phyloP scores from a whole-genome alignment of 306 rosid species.

The Citrullus colocynthis region DNA sequence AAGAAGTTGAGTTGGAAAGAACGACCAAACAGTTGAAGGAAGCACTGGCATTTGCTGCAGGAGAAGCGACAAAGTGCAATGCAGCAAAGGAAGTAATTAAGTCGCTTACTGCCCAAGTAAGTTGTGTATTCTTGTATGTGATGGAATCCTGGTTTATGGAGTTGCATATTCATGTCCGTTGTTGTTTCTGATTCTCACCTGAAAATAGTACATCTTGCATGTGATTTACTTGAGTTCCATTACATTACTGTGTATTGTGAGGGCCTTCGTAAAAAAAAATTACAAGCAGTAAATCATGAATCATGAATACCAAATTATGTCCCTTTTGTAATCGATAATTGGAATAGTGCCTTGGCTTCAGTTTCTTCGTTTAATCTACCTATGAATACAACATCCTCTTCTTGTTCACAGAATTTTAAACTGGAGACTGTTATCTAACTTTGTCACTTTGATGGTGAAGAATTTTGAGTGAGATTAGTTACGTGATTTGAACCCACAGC shows the following conservation, averaged over 20 bases:
- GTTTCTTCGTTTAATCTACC: not conserved
- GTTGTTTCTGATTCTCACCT: not conserved
- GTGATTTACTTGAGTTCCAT: not conserved
- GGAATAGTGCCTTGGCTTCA: not conserved
- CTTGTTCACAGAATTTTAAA: not conserved
- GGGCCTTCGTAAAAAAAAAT: not conserved
- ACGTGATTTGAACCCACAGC: not conserved
- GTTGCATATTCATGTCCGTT: not conserved
- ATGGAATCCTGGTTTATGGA: not conserved
- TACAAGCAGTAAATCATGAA: not conserved
- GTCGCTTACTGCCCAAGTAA: constrained; percentile 16
- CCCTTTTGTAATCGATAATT: not conserved
- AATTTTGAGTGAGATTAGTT: not conserved
- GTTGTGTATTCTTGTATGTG: constrained; percentile 8
- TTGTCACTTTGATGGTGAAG: not conserved
- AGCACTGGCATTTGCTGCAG: constrained; percentile 80
- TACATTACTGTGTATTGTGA: not conserved
- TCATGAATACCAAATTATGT: not conserved
- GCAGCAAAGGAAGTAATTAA: constrained; percentile 14
- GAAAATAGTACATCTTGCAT: not conserved
- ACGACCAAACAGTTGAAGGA: constrained; percentile 24
- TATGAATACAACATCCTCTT: not conserved
- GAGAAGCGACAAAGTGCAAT: constrained; percentile 15
- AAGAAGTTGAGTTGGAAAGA: constrained; percentile 10
- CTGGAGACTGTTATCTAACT: not conserved